Base-by-base conservation (phyloP, 176 grass and related monocot species). In the Pontederia paniculata region DNA sequence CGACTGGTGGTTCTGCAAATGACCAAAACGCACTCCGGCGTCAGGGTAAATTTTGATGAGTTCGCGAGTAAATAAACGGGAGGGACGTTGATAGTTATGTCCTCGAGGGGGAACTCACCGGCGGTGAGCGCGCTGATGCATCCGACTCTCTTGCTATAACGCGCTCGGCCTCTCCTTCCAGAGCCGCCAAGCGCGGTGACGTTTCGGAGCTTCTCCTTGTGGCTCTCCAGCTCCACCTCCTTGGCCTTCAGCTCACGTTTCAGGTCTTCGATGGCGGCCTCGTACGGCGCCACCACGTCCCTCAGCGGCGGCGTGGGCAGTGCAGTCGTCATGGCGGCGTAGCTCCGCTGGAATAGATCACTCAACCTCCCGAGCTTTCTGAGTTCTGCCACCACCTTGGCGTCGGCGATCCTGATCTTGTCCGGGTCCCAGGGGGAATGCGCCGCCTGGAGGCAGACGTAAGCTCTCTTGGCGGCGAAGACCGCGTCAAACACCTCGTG, bases 391-490 rank as follows among this genome's bases (percentile, higher is more conserved):
- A 97, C 93, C 14, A 97, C 80, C 31, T 57, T 77, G 0, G 80
- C 77, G 73, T 97, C 93, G 1, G 83, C 83, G 41, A 74, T 12
- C 16, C 79, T 80, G 77, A 90, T 84, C 71, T 81, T 78, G 65
- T 97, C 79, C 37, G 83, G 80, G 74, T 97, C 83, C 93, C 93
- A 97, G 51, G 93, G 86, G 55, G 79, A 82, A 68, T 97, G 86
- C 54, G 86, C 77, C 52, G 68, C 83, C 76, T 97, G 93, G 17
- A 97, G 83, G 56, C 74, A 58, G 8, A 78, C 73, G 74, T 97
- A 97, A 9, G 86, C 82, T 43, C 80, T 76, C 14, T 82, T 82
- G 75, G 82, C 74, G 3, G 86, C 58, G 45, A 86, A 97, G 45
- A 97, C 86, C 9, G 86, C 69, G 65, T 82, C 75, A 59, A 97